These are phyloP conservation scores for Phragmites australis DNA, from an alignment of 176 grass and related monocot genomes.

Conservation along the genomic window DNA sequence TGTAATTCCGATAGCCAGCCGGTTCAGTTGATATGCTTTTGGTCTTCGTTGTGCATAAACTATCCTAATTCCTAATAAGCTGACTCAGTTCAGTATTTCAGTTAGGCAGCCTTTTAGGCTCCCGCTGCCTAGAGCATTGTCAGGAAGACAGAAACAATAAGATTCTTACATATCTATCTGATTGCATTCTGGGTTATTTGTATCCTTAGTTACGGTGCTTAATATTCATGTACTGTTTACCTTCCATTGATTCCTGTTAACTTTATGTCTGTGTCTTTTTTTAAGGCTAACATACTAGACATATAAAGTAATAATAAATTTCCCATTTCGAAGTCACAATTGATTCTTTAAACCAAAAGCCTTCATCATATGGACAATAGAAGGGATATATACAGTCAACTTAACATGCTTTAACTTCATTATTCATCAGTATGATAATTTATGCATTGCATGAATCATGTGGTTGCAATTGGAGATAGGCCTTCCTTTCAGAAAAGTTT, in stretches of 20 bases:
- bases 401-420: not conserved
- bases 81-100: conserved; percentile 9
- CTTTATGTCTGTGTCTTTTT: not conserved
- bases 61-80: conserved; percentile 1
- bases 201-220: not conserved
- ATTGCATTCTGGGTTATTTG: not conserved
- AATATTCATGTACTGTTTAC: not conserved
- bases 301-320: not conserved
- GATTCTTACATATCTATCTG: not conserved
- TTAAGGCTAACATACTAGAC: not conserved
- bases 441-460: not conserved
- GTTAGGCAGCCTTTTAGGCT: not conserved
- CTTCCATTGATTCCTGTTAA: not conserved
- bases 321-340: not conserved
- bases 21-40: not conserved
- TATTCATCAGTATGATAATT: not conserved
- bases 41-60: not conserved
- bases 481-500: too few species aligned
- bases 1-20: not conserved
- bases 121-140: not conserved
- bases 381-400: not conserved
- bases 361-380: not conserved
- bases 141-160: not conserved
- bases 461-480: too few species aligned
- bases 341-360: not conserved